phyloP scores from a whole-genome alignment of 257 asterid species.

The Leptodermis oblonga region DNA sequence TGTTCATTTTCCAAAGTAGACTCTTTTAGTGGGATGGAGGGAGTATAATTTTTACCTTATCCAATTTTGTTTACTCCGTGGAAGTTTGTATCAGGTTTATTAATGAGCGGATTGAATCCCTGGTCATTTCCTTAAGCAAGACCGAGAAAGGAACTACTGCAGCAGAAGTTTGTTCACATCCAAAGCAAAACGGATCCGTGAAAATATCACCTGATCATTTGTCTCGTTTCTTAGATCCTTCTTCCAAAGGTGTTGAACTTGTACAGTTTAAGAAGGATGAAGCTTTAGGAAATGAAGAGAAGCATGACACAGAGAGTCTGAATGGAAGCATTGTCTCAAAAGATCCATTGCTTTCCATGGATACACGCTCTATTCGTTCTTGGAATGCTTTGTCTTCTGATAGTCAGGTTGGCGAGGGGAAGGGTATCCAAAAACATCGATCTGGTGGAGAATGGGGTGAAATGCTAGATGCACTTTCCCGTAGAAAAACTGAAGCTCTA shows the following conservation, averaged over 20 bases:
- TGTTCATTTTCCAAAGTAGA: too few species aligned
- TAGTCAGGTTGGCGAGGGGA: slow-evolving; percentile 43
- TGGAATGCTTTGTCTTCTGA: slow-evolving; percentile 69
- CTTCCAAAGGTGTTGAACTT: slow-evolving; percentile 83
- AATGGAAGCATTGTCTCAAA: slow-evolving; percentile 45
- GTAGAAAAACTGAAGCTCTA: slow-evolving; percentile 69
- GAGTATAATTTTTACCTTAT: slow-evolving; percentile 8
- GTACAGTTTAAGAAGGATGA: slow-evolving; percentile 77
- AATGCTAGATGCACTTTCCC: slow-evolving; percentile 63
- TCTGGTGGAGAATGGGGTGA: slow-evolving; percentile 93
- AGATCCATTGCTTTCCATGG: slow-evolving; percentile 88
- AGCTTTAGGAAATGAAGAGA: slow-evolving; percentile 29
- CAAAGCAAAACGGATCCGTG: slow-evolving; percentile 40
- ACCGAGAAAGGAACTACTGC: slow-evolving; percentile 48
- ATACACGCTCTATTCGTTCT: slow-evolving; percentile 65
- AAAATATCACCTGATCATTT: slow-evolving; percentile 44
- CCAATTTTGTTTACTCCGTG: slow-evolving; percentile 27
- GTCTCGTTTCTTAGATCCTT: slow-evolving; percentile 62
- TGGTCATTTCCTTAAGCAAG: slow-evolving; percentile 56
- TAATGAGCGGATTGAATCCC: slow-evolving; percentile 85
- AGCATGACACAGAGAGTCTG: slow-evolving; percentile 27
- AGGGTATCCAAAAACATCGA: slow-evolving; percentile 40
- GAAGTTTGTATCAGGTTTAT: slow-evolving; percentile 66
- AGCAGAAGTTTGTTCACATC: slow-evolving; percentile 33
- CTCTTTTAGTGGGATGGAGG: too few species aligned